Evolutionary conservation across 257 asterid species (phyloP).

Genomic region (Lithospermum erythrorhizon): DNA sequence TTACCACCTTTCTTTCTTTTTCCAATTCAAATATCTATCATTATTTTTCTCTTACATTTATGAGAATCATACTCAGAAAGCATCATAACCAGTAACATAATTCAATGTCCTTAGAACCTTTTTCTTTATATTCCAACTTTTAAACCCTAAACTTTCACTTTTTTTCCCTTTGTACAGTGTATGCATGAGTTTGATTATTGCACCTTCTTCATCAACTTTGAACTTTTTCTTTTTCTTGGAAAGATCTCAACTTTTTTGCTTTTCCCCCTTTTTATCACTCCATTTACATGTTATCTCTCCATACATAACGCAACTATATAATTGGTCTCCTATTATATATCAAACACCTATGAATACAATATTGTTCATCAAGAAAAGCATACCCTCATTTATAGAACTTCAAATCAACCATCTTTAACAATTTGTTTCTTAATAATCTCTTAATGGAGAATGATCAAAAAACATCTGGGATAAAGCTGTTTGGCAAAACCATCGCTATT

Average conservation of each 20-base stretch:
- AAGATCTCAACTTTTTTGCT: background rate
- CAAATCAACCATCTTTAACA: conserved; percentile 3
- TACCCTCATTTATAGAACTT: background rate
- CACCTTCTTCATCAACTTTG: background rate
- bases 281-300: background rate
- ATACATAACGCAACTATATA: conserved; percentile 14
- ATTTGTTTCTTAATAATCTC: background rate
- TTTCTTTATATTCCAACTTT: conserved; percentile 1
- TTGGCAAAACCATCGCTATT: conserved; percentile 52
- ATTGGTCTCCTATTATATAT: background rate
- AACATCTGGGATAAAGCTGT: conserved; percentile 56
- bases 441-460: conserved; percentile 35
- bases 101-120: background rate
- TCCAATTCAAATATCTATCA: no score
- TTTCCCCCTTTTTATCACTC: background rate
- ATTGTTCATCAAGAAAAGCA: background rate
- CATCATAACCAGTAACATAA: no score
- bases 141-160: no score
- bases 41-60: no score
- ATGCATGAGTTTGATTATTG: background rate
- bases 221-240: background rate
- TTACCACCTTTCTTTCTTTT: no score
- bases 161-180: background rate
- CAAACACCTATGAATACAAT: conserved; percentile 6
- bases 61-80: no score